A percentile compares a stretch with the other conserved stretches of the same genome.
These are phyloP conservation scores for Ajuga chamaepitys DNA, from an alignment of 257 asterid species.

Conservation along the genomic window DNA sequence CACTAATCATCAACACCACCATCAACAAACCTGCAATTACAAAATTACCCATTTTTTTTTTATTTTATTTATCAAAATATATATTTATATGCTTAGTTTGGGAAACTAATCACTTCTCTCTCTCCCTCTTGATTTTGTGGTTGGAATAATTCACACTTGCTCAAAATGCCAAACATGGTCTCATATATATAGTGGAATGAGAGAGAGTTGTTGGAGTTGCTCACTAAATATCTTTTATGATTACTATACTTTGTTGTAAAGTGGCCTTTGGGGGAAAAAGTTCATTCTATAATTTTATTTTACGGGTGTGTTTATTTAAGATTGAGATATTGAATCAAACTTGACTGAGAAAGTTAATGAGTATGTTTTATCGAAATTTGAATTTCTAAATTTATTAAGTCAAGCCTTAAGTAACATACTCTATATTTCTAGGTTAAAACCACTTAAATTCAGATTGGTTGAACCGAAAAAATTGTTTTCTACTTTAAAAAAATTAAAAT, in stretches of 20 bases:
- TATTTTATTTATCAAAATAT: too few species aligned
- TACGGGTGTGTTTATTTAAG: too few species aligned
- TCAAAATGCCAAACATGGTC: constrained; percentile 8
- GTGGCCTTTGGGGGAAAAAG: not conserved
- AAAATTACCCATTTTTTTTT: constrained; percentile 32
- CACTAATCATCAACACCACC: constrained; percentile 24
- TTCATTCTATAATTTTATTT: too few species aligned
- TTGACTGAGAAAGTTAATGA: too few species aligned
- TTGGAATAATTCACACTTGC: not conserved
- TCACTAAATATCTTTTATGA: constrained; percentile 22
- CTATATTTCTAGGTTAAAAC: too few species aligned
- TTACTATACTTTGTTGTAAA: constrained; percentile 9
- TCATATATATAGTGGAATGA: constrained; percentile 12
- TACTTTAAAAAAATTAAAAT: too few species aligned
- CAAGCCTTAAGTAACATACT: too few species aligned
- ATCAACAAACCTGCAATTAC: constrained; percentile 12
- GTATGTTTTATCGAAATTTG: too few species aligned
- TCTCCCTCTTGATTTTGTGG: not conserved
- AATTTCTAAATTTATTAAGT: too few species aligned
- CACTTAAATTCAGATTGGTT: too few species aligned
- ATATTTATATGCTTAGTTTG: not conserved
- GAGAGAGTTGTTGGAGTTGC: constrained; percentile 35
- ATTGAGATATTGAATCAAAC: too few species aligned
- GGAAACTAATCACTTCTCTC: not conserved
- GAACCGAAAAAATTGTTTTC: too few species aligned